Evolutionary conservation across 768 basidiomycete species (phyloP).

Genomic region (Serpula lacrymans): DNA sequence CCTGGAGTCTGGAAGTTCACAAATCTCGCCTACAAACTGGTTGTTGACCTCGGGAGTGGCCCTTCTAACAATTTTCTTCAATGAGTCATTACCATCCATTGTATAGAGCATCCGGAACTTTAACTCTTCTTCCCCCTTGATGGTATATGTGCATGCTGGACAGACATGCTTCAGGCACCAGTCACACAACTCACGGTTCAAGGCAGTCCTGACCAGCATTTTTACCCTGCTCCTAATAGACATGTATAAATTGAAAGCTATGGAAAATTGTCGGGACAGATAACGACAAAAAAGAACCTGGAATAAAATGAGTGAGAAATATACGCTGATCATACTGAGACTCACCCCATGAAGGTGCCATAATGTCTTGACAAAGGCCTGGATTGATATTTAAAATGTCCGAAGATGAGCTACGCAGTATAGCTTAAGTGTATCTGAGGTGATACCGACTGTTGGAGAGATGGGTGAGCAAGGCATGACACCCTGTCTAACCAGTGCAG

Average conservation of each 20-base stretch:
- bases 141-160: conserved; percentile 21
- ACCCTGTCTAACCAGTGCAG: neutral
- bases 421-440: neutral
- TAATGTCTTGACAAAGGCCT: neutral
- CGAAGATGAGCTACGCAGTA: neutral
- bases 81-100: conserved; percentile 6
- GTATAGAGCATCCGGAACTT: conserved; percentile 13
- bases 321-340: neutral
- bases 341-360: neutral
- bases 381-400: neutral
- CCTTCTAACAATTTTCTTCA: neutral
- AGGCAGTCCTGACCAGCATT: conserved; percentile 5
- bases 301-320: neutral
- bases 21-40: neutral
- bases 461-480: neutral
- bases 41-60: conserved; percentile 3
- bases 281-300: conserved; percentile 5
- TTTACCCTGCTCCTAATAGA: conserved; percentile 14
- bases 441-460: neutral
- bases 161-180: conserved; percentile 24
- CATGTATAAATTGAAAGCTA: conserved; percentile 21
- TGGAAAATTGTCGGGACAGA: conserved; percentile 17
- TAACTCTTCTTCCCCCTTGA: conserved; percentile 14
- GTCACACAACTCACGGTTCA: conserved; percentile 12
- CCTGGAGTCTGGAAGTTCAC: no score